Evolutionary conservation across 345 rosid species (phyloP), one percentile per base, ranked within the genome.

Genomic region (Eucalyptus pauciflora): DNA sequence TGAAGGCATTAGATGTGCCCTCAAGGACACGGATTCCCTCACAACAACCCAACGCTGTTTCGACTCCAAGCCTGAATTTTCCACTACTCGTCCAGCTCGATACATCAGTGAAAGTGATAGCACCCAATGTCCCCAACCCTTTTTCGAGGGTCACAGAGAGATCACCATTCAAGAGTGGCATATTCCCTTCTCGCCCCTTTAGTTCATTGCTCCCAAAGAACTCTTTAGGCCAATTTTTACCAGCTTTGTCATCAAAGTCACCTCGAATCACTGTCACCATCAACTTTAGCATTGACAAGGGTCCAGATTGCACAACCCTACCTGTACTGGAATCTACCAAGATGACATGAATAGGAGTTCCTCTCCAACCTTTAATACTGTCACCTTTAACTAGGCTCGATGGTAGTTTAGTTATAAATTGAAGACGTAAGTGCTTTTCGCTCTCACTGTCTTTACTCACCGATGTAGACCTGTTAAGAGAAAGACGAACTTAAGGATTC

Each of bases 81-180:
- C 54, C 20, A 51, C 54, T 51, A 1, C 54, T 51, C 1, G 20
- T 51, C 54, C 54, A 51, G 20, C 20, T 51, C 1, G 54, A 51
- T 51, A 51, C 8, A 0, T 51, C 54, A 16, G 16, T 51, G 54
- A 51, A 51, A 51, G 54, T 16, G 54, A 51, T 0, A 0, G 54
- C 20, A 3, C 20, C 20, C 54, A 51, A 51, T 16, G 0, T 0
- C 1, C 54, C 54, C 1, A 51, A 0, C 3, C 54, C 54, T 51
- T 51, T 51, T 51, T 3, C 33, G 20, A 51, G 54, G 54, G 1
- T 14, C 54, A 56, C 62, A 0, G 62, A n/a, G n/a, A n/a, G n/a
- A n/a, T n/a, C n/a, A n/a, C n/a, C n/a, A n/a, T n/a, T n/a, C n/a
- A n/a, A n/a, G n/a, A n/a, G n/a, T n/a, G n/a, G n/a, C n/a, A n/a